Evolutionary conservation across 345 rosid species (phyloP).

Genomic region (Syzygium aromaticum): DNA sequence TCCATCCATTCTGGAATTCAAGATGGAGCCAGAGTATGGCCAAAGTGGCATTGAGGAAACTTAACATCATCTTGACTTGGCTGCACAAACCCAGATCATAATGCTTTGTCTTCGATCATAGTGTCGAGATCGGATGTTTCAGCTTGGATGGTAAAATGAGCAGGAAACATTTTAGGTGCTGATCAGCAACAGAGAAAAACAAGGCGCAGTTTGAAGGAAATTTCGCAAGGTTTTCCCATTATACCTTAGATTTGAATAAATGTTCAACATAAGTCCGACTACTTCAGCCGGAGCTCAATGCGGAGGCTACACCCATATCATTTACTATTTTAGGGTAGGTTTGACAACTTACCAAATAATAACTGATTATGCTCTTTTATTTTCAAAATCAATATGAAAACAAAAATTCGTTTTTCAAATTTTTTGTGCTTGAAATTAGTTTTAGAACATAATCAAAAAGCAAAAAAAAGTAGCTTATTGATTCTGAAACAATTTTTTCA

Average conservation of each 20-base stretch:
- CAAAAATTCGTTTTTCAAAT: no score
- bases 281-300: neutral
- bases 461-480: no score
- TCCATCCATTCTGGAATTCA: neutral
- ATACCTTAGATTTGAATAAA: neutral
- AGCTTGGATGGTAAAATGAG: neutral
- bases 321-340: neutral
- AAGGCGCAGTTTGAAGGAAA: neutral
- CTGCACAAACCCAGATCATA: neutral
- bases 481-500: no score
- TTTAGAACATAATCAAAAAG: no score
- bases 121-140: neutral
- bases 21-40: neutral
- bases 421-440: no score
- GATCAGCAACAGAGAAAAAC: neutral
- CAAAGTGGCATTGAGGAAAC: neutral
- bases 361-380: no score
- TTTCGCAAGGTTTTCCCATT: neutral
- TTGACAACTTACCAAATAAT: no score
- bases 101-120: neutral
- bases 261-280: neutral
- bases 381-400: no score
- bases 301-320: neutral
- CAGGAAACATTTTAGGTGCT: neutral
- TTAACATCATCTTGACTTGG: neutral